These are phyloP conservation scores for Cladosporium colombiae DNA, from an alignment of 2,329 filamentous ascomycete species.

Conservation along the genomic window DNA sequence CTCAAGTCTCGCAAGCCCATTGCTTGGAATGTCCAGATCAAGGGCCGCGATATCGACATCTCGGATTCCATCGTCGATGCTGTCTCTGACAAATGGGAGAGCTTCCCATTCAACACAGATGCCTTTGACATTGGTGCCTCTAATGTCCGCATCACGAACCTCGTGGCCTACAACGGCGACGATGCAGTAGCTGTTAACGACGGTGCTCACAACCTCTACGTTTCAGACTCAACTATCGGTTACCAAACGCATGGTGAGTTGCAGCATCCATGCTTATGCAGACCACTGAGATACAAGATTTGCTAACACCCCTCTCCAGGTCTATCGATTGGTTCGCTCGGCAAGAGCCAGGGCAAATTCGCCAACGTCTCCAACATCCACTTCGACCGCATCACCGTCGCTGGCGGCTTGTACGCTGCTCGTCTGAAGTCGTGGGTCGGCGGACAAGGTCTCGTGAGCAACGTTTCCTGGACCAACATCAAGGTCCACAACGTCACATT, in stretches of 20 bases:
- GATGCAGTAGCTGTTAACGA: conserved; percentile 46
- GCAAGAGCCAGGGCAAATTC: conserved; percentile 39
- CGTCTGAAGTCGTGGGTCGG: conserved; percentile 50
- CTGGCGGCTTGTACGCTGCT: conserved; percentile 45
- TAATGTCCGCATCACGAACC: conserved; percentile 35
- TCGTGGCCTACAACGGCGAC: conserved; percentile 46
- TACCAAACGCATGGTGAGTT: conserved; percentile 47
- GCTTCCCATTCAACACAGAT: conserved; percentile 48
- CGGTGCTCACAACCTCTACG: conserved; percentile 42
- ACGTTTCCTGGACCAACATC: conserved; percentile 49
- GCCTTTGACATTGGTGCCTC: conserved; percentile 39
- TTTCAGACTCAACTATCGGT: conserved; percentile 45
- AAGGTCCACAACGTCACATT: conserved; percentile 48
- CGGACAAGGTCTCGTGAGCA: conserved; percentile 45
- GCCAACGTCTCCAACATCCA: conserved; percentile 46
- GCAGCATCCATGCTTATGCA: conserved; percentile 42
- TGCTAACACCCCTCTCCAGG: conserved; percentile 38
- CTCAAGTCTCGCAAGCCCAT: conserved; percentile 49
- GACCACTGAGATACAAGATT: conserved; percentile 24
- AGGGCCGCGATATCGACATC: conserved; percentile 45
- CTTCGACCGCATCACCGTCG: conserved; percentile 47
- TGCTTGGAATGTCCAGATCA: conserved; percentile 45
- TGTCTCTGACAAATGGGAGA: conserved; percentile 32
- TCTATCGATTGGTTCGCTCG: conserved; percentile 46
- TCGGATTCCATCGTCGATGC: conserved; percentile 45